phyloP scores from a whole-genome alignment of 768 basidiomycete species.

The Macrolepiota albuminosa region DNA sequence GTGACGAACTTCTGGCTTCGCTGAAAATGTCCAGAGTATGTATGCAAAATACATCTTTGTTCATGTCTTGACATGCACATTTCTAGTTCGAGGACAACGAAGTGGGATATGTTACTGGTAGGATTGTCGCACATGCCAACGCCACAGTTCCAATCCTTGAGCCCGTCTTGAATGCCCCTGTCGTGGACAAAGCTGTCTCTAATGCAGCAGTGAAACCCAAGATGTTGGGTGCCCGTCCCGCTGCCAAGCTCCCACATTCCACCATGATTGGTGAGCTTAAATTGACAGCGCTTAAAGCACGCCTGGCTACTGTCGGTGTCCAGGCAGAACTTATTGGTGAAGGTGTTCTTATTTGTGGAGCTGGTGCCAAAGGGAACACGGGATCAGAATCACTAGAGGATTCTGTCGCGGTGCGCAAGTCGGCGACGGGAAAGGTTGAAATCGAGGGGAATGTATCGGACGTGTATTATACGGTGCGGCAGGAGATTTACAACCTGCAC shows the following conservation, averaged over 20 bases:
- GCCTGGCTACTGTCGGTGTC: constrained; percentile 68
- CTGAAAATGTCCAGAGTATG: constrained; percentile 85
- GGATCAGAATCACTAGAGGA: constrained; percentile 48
- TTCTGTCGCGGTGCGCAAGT: constrained; percentile 85
- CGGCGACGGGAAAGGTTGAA: constrained; percentile 79
- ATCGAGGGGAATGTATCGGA: constrained; percentile 86
- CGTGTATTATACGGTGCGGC: constrained; percentile 85
- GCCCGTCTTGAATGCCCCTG: constrained; percentile 38
- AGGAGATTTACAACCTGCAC: constrained; percentile 86
- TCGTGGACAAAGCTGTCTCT: constrained; percentile 17
- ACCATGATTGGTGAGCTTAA: constrained; percentile 98
- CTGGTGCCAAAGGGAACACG: constrained; percentile 40
- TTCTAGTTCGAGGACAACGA: constrained; percentile 95
- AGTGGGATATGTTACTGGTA: constrained; percentile 87
- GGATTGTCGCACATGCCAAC: constrained; percentile 79
- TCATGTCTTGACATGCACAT: background rate
- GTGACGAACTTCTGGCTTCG: constrained; percentile 77
- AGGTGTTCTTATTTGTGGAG: constrained; percentile 88
- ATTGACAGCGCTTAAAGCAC: constrained; percentile 81
- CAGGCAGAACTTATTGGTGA: constrained; percentile 96
- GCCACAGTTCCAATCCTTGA: constrained; percentile 90
- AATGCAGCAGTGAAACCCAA: constrained; percentile 27
- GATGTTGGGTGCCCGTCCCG: constrained; percentile 61
- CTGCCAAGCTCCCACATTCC: constrained; percentile 71
- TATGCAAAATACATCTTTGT: constrained; percentile 7